Conservation (phyloP, 768 basidiomycete species). For the Dendrothele bispora region DNA sequence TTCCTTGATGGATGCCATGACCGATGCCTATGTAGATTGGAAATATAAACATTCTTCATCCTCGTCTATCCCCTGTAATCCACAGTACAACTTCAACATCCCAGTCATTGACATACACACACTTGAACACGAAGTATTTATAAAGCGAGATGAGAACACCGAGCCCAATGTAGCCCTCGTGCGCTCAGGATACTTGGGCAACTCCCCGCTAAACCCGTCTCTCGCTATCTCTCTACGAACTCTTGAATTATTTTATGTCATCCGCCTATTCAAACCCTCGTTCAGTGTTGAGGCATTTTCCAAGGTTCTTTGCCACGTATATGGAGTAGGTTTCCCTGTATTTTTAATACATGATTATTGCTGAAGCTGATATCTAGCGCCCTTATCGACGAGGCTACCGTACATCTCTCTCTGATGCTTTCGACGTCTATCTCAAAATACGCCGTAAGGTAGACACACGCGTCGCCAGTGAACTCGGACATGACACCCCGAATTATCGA, state of each 20-base stretch:
- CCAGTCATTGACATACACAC: conserved; percentile 15
- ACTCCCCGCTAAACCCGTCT: conserved; percentile 12
- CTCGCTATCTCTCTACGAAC: conserved; percentile 20
- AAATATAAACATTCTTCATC: conserved; percentile 4
- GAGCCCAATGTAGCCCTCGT: conserved; percentile 12
- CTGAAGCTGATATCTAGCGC: conserved; percentile 13
- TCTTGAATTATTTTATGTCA: too few species aligned
- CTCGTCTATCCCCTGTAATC: background rate
- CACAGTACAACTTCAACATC: conserved; percentile 5
- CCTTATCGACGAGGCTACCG: conserved; percentile 18
- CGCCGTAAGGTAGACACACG: conserved; percentile 6
- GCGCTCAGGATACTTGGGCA: conserved; percentile 14
- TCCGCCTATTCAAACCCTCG: conserved; percentile 14
- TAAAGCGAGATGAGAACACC: background rate
- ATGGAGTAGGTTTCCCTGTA: conserved; percentile 25
- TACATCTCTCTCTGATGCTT: conserved; percentile 20
- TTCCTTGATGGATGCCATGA: background rate
- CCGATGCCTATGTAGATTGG: conserved; percentile 9
- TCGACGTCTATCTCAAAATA: conserved; percentile 26
- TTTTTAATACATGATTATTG: conserved; percentile 23
- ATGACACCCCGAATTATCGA: conserved; percentile 20
- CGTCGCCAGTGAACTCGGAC: conserved; percentile 7
- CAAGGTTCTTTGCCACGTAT: conserved; percentile 15
- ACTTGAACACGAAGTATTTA: conserved; percentile 2
- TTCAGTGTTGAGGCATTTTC: conserved; percentile 26